These are phyloP conservation scores for Picochlorum sp. DNA, from an alignment of 139 green algal species.

Conservation along the genomic window DNA sequence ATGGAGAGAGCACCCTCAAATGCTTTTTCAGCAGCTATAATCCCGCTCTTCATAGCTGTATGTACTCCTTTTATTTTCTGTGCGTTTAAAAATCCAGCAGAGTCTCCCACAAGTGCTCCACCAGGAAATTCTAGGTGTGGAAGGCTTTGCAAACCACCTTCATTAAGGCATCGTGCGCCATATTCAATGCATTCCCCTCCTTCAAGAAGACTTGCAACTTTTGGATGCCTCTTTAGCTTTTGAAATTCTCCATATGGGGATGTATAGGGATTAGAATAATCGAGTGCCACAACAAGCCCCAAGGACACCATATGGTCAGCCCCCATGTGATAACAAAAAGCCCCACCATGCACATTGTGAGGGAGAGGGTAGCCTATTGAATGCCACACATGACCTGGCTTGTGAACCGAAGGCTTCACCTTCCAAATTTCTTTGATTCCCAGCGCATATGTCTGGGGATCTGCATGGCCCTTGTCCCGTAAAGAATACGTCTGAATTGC, in stretches of 20 bases:
- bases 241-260: conserved; percentile 78
- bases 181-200: conserved; percentile 85
- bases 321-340: conserved; percentile 90
- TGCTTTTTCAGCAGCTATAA: conserved; percentile 71
- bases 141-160: conserved; percentile 84
- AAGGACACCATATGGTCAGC: conserved; percentile 63
- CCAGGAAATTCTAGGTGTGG: conserved; percentile 79
- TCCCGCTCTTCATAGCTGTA: conserved; percentile 89
- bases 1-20: conserved; percentile 39
- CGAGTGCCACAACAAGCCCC: conserved; percentile 75
- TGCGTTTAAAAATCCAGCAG: conserved; percentile 88
- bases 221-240: conserved; percentile 77
- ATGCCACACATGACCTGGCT: conserved; percentile 69
- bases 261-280: conserved; percentile 84
- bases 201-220: conserved; percentile 59
- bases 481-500: conserved; percentile 63
- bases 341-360: conserved; percentile 67
- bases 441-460: conserved; percentile 80
- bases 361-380: conserved; percentile 76
- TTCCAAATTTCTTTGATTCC: conserved; percentile 92
- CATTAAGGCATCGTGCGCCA: conserved; percentile 79
- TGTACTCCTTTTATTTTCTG: conserved; percentile 91
- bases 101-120: conserved; percentile 84
- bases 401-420: conserved; percentile 48
- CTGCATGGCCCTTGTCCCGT: conserved; percentile 43